Base-by-base conservation (phyloP, 2,329 filamentous ascomycete species). In the Nakataea oryzae region DNA sequence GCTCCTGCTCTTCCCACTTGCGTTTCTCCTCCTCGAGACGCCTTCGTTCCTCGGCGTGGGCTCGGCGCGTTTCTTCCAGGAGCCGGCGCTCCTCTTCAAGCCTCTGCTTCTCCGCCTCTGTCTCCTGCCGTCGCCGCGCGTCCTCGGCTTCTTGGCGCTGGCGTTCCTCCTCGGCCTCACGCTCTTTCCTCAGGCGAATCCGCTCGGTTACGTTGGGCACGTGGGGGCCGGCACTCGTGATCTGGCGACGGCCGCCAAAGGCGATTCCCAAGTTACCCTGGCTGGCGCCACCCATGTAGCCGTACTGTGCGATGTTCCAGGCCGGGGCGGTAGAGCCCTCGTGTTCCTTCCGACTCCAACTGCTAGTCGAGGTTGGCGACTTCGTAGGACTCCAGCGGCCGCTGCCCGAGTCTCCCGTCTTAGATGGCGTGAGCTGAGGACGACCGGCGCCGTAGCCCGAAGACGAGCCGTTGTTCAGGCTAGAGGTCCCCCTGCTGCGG, bases 231-330 rank as follows among this genome's bases (percentile, higher is more conserved):
- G 91, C 85, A 68, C 83, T 91, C 11, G 93, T 97, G 71, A 99
- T 97, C 76, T 99, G 95, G 64, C 95, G 86, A 68, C 93, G 85
- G 24, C 88, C 91, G 62, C 95, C 95, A 74, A 97, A 97, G 13
- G 90, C 86, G 68, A 99, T 91, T 24, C 95, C 95, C 65, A 97
- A 86, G 69, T 96, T 97, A 3, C 91, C 93, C 73, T 99, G 95
- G 70, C 91, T 97, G 29, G 95, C 95, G 59, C 95, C 95, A 63
- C 95, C 95, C 89, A 97, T 95, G 75, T 97, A 99, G 9, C 95
- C 93, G 72, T 99, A 99, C 72, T 99, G 95, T 63, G 93, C 89
- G 68, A 97, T 97, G 72, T 97, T 99, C 95, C 95, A 99, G 1
- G 95, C 95, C 0, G 95, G 95, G 29, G 87, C 82, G 1, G 93